A percentile compares a stretch with the other conserved stretches of the same genome.
phyloP scores from a whole-genome alignment of 495 filamentous ascomycete genomes.

The Penicillium malachiteum region DNA sequence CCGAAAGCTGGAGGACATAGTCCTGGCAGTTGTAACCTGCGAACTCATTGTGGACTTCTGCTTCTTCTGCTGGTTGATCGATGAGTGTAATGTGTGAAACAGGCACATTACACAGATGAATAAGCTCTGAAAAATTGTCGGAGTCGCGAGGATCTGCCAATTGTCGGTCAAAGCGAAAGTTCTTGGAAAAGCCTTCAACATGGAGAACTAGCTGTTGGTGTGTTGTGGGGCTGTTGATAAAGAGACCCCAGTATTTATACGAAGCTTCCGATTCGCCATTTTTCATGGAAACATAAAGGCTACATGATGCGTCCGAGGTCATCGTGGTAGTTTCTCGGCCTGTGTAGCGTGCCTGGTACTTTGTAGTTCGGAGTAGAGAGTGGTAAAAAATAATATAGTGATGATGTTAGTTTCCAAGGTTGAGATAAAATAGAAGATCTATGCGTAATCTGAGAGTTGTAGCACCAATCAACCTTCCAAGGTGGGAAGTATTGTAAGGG shows the following conservation, averaged over 20 bases:
- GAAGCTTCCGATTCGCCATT: no score
- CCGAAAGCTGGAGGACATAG: constrained; percentile 3
- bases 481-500: no score
- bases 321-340: no score
- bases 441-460: no score
- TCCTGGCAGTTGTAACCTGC: constrained; percentile 5
- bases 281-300: no score
- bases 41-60: neutral
- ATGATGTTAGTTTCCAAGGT: no score
- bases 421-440: no score
- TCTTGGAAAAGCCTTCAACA: neutral
- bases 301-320: no score
- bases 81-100: neutral
- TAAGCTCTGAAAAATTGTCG: neutral
- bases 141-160: neutral
- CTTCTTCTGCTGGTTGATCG: neutral
- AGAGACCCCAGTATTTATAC: constrained; percentile 2
- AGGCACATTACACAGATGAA: neutral
- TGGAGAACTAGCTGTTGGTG: neutral
- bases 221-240: neutral
- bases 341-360: no score
- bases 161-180: neutral
- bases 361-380: no score
- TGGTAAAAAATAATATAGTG: no score
- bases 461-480: no score